phyloP scores from a whole-genome alignment of 2,329 filamentous ascomycete genomes.

The Calonectria honghensis region DNA sequence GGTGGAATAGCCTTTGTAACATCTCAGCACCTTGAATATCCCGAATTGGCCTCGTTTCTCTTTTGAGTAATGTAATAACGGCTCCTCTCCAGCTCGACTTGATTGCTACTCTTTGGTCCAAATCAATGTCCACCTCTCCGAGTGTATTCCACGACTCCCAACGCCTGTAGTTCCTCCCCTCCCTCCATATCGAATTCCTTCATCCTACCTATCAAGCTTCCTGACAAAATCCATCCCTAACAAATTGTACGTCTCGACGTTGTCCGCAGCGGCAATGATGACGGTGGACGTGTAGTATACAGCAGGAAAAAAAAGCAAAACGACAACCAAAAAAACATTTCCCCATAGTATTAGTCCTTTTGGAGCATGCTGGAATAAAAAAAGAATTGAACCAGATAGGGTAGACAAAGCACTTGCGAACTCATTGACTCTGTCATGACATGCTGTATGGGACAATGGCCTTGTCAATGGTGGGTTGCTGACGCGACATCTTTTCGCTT shows the following conservation, averaged over 20 bases:
- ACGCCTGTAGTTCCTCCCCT: constrained; percentile 31
- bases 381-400: constrained; percentile 4
- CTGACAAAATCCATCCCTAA: constrained; percentile 24
- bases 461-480: constrained; percentile 77
- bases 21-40: constrained; percentile 35
- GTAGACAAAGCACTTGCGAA: not conserved
- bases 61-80: constrained; percentile 13
- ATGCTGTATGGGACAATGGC: constrained; percentile 76
- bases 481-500: constrained; percentile 70
- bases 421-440: constrained; percentile 49
- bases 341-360: constrained; percentile 4
- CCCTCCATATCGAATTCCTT: constrained; percentile 18
- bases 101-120: constrained; percentile 24
- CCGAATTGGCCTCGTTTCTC: constrained; percentile 34
- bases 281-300: constrained; percentile 23
- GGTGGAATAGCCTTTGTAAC: constrained; percentile 25
- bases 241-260: constrained; percentile 22
- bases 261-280: not conserved
- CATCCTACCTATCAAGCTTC: constrained; percentile 16
- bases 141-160: constrained; percentile 39
- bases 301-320: constrained; percentile 13
- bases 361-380: constrained; percentile 1
- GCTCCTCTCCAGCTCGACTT: constrained; percentile 23
- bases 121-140: constrained; percentile 20
- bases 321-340: not conserved